Base-by-base conservation (phyloP, 257 asterid genomes). In the Schizonepeta tenuifolia region DNA sequence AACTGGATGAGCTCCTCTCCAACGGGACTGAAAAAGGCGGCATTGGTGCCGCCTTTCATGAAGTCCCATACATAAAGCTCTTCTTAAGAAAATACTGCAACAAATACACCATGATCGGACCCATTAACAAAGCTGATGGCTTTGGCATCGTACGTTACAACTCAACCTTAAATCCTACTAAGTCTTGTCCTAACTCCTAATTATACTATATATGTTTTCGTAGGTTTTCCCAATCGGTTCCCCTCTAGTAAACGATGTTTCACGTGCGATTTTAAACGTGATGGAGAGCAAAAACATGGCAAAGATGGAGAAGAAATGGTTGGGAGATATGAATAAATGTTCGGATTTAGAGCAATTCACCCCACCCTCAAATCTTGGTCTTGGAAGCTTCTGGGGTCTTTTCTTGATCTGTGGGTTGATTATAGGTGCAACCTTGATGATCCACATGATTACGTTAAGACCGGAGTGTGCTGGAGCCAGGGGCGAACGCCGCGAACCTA, bases 211-310 rank as follows among this genome's bases (percentile, higher is more conserved):
- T 46, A 31, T 31, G 36, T 31, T 31, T 1, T 46, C 53, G 14
- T 47, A 47, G 91, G 89, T 75, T 7, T 88, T 88, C 41, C 95
- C 91, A 1, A 82, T 72, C 3, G 90, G 95, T 54, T 82, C 88
- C 2, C 89, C 85, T 22, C 75, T 83, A 15, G 86, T 83, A 24
- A 38, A 76, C 2, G 87, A 87, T 35, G 78, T 89, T 50, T 85
- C 89, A 15, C 73, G 86, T 40, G 87, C 87, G 13, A 41, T 87
- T 15, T 36, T 89, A 31, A 78, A 73, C 10, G 75, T 85, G 14
- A 85, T 81, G 0, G 87, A 87, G 73, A 75, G 86, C 24, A 65
- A 73, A 1, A 60, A 53, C 21, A 81, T 84, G 84, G 38, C 9
- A 44, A 78, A 58, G 65, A 87, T 87, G 3, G 85, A 79, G 82